Conservation (phyloP, 2,329 filamentous ascomycete species). For the Chaetothyriales sp. region DNA sequence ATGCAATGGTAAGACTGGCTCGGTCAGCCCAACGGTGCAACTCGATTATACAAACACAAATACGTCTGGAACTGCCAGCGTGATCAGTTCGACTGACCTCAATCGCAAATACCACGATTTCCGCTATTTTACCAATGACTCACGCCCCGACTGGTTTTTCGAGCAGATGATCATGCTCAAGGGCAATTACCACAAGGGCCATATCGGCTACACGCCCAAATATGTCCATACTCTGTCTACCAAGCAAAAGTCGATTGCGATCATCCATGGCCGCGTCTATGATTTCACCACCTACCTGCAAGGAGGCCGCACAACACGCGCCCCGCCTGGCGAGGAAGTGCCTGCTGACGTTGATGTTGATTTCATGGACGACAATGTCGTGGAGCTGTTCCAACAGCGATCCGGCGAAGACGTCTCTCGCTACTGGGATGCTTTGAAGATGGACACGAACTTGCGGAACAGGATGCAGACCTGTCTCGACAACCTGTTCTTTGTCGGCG, state of each 20-base stretch:
- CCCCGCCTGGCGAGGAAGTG: slow-evolving; percentile 37
- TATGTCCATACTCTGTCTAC: slow-evolving; percentile 57
- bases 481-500: slow-evolving; percentile 87
- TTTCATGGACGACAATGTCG: slow-evolving; percentile 66
- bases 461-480: slow-evolving; percentile 74
- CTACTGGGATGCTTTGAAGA: slow-evolving; percentile 57
- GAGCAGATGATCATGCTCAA: slow-evolving; percentile 72
- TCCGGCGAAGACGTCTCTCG: slow-evolving; percentile 70
- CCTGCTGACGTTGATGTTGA: slow-evolving; percentile 43
- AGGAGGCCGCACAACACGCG: slow-evolving; percentile 54
- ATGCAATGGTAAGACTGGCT: slow-evolving; percentile 60
- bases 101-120: slow-evolving; percentile 88
- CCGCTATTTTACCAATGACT: slow-evolving; percentile 66
- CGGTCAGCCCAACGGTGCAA: slow-evolving; percentile 56
- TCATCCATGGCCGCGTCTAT: slow-evolving; percentile 66
- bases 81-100: slow-evolving; percentile 51
- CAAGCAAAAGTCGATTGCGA: slow-evolving; percentile 55
- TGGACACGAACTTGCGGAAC: slow-evolving; percentile 41
- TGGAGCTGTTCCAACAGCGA: slow-evolving; percentile 59
- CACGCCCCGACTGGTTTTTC: slow-evolving; percentile 77
- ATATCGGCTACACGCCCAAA: slow-evolving; percentile 63
- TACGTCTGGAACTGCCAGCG: slow-evolving; percentile 48
- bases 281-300: slow-evolving; percentile 72
- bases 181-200: slow-evolving; percentile 68
- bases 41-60: slow-evolving; percentile 73